Evolutionary conservation across 2,329 filamentous ascomycete species (phyloP).

Genomic region (Thermoascus crustaceus): DNA sequence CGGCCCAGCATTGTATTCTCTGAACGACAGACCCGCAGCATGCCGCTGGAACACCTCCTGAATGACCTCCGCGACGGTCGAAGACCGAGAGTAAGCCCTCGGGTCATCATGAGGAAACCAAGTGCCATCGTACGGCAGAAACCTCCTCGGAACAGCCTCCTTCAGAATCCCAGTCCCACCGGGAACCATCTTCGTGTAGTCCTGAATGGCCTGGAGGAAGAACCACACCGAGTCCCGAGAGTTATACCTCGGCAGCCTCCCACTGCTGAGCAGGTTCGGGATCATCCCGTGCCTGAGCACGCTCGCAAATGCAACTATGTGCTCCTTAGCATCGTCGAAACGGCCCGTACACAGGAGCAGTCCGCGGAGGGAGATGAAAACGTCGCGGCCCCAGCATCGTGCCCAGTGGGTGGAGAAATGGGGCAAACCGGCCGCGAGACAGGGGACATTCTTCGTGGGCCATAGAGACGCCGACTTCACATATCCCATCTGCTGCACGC

Average conservation of each 20-base stretch:
- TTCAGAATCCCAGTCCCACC: constrained; percentile 66
- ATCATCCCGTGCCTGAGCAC: constrained; percentile 98
- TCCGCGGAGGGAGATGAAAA: constrained; percentile 90
- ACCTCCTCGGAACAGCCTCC: constrained; percentile 71
- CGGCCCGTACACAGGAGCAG: constrained; percentile 86
- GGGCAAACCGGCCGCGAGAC: constrained; percentile 81
- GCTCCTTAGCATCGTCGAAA: constrained; percentile 81
- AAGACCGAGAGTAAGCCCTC: constrained; percentile 76
- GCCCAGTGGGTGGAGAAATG: constrained; percentile 94
- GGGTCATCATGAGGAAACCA: constrained; percentile 79
- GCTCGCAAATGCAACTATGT: constrained; percentile 89
- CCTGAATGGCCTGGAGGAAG: constrained; percentile 91
- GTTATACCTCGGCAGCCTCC: constrained; percentile 84
- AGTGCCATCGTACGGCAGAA: constrained; percentile 90
- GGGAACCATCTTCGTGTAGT: constrained; percentile 76
- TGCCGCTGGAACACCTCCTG: constrained; percentile 92
- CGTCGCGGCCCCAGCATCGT: constrained; percentile 92
- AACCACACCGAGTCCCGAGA: constrained; percentile 97
- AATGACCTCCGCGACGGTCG: constrained; percentile 78
- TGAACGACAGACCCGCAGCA: constrained; percentile 81
- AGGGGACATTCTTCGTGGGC: constrained; percentile 75
- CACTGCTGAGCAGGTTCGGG: constrained; percentile 82
- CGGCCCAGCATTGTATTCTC: constrained; percentile 87
- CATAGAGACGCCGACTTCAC: constrained; percentile 87
- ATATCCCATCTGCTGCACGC: constrained; percentile 79